A percentile compares a stretch with the other conserved stretches of the same genome.
Conservation (phyloP, 768 basidiomycete species). For the Boletellus ananas region DNA sequence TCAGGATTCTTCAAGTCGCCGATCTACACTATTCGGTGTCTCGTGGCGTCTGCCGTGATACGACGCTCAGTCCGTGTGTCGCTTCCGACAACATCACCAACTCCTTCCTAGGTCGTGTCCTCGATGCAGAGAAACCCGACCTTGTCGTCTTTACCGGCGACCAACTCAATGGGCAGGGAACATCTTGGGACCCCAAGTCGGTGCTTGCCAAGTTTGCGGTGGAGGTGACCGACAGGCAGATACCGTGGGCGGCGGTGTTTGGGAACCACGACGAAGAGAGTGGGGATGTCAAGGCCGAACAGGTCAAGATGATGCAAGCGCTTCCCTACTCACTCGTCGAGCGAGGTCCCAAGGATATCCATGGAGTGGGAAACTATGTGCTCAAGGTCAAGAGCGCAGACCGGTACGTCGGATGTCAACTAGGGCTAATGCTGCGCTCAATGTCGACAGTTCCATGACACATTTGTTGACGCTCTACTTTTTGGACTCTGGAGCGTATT, state of each 20-base stretch:
- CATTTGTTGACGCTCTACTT: slow-evolving; percentile 91
- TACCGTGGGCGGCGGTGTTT: slow-evolving; percentile 91
- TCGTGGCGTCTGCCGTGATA: slow-evolving; percentile 74
- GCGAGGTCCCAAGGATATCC: slow-evolving; percentile 76
- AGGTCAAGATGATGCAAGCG: slow-evolving; percentile 66
- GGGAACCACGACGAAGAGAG: slow-evolving; percentile 92
- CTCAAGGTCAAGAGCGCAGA: slow-evolving; percentile 83
- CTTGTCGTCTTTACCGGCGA: slow-evolving; percentile 92
- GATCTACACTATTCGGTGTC: slow-evolving; percentile 92
- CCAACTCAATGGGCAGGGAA: slow-evolving; percentile 88
- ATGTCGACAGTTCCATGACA: slow-evolving; percentile 63
- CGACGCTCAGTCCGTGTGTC: slow-evolving; percentile 45
- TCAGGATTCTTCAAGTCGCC: slow-evolving; percentile 88
- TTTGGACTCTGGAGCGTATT: slow-evolving; percentile 83
- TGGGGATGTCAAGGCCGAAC: slow-evolving; percentile 56
- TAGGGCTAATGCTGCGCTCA: slow-evolving; percentile 2
- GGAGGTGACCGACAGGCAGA: slow-evolving; percentile 65
- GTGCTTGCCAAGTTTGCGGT: slow-evolving; percentile 86
- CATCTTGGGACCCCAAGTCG: slow-evolving; percentile 84
- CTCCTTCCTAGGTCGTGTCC: slow-evolving; percentile 62
- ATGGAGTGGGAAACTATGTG: slow-evolving; percentile 90
- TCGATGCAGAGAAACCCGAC: slow-evolving; percentile 84
- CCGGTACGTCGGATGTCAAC: slow-evolving; percentile 50
- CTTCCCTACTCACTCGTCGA: slow-evolving; percentile 85
- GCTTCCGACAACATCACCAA: slow-evolving; percentile 77